These are phyloP conservation scores for Entomortierella beljakovae DNA, from an alignment of 192 early-diverging fungal genomes.

Conservation along the genomic window DNA sequence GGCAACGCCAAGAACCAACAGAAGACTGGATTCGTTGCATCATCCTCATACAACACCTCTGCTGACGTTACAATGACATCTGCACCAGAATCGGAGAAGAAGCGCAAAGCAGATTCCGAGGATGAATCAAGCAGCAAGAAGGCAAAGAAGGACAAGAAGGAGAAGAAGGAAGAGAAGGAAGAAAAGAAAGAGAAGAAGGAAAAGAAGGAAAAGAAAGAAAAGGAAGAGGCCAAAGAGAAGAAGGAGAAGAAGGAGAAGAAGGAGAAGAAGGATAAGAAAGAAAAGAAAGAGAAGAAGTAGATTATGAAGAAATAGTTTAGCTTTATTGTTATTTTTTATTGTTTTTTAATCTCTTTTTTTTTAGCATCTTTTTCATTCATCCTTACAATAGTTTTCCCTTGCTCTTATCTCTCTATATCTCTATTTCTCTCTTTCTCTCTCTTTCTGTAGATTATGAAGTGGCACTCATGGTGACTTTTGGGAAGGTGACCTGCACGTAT, in stretches of 20 bases:
- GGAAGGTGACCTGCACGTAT: too few relatives aligned
- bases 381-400: conserved; percentile 3
- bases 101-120: conserved; percentile 60
- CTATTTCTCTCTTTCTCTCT: conserved; percentile 14
- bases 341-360: conserved; percentile 10
- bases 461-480: conserved; percentile 4
- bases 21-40: conserved; percentile 71
- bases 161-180: conserved; percentile 61
- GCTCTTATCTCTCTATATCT: conserved; percentile 13
- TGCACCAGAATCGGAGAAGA: conserved; percentile 43
- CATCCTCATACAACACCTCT: conserved; percentile 60
- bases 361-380: conserved; percentile 14
- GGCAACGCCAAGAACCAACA: conserved; percentile 69
- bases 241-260: conserved; percentile 66
- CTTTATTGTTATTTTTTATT: conserved; percentile 9
- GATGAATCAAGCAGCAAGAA: conserved; percentile 48
- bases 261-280: conserved; percentile 66
- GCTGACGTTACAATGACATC: conserved; percentile 44
- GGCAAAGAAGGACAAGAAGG: conserved; percentile 53
- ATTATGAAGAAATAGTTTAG: conserved; percentile 52
- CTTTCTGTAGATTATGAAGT: conserved; percentile 41
- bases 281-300: conserved; percentile 64
- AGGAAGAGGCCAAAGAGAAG: conserved; percentile 56
- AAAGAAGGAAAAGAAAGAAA: conserved; percentile 56
- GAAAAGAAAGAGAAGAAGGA: conserved; percentile 60